Conservation (phyloP, 1,284 basidiomycete species). For the Boletus semigastroideus region DNA sequence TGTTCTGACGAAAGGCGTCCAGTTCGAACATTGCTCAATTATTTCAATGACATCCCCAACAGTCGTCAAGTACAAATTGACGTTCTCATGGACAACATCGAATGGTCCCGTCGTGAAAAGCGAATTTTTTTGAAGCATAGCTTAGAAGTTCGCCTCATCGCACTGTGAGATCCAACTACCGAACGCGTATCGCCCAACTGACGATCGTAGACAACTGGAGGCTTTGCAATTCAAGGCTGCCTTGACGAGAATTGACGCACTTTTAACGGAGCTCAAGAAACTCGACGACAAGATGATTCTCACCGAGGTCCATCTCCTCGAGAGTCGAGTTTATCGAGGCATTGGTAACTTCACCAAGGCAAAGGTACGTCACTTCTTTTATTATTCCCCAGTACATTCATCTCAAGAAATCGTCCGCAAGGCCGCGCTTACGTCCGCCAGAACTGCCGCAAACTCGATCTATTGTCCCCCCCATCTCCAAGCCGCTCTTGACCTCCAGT, state of each 20-base stretch:
- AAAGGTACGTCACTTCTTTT: slow-evolving; percentile 55
- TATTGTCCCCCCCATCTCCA: slow-evolving; percentile 97
- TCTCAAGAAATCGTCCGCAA: slow-evolving; percentile 29
- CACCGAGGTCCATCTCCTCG: slow-evolving; percentile 94
- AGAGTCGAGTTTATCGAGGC: slow-evolving; percentile 88
- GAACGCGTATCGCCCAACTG: slow-evolving; percentile 1
- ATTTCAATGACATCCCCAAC: slow-evolving; percentile 78
- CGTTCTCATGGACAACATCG: slow-evolving; percentile 88
- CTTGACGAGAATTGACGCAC: slow-evolving; percentile 77
- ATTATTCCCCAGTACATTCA: neutral
- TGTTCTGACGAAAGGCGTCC: slow-evolving; percentile 1
- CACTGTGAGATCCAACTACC: slow-evolving; percentile 53
- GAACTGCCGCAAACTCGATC: slow-evolving; percentile 95
- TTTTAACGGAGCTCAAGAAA: slow-evolving; percentile 89
- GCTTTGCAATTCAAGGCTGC: slow-evolving; percentile 78
- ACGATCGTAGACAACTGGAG: slow-evolving; percentile 65
- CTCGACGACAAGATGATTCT: slow-evolving; percentile 98
- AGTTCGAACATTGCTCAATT: slow-evolving; percentile 93
- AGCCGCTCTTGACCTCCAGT: slow-evolving; percentile 90
- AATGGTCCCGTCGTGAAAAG: slow-evolving; percentile 91
- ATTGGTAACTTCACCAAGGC: slow-evolving; percentile 91
- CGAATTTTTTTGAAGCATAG: slow-evolving; percentile 95
- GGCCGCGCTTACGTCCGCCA: slow-evolving; percentile 89
- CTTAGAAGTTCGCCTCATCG: slow-evolving; percentile 87
- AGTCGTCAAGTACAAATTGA: slow-evolving; percentile 81